These are phyloP conservation scores for Malus hybrid DNA, from an alignment of 331 rosid genomes.

Conservation along the genomic window DNA sequence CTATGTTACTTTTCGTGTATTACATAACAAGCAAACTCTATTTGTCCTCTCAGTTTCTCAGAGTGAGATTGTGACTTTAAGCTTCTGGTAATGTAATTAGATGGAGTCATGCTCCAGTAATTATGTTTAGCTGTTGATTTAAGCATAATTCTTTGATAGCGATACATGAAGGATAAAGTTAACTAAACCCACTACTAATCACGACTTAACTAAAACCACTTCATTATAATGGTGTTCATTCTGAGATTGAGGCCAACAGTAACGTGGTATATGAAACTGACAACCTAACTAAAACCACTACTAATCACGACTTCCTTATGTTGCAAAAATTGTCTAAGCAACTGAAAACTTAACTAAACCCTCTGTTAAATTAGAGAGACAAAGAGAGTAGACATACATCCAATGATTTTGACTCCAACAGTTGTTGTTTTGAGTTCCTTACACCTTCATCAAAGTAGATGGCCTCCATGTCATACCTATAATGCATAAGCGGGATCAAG, in stretches of 20 bases:
- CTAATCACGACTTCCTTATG: not conserved
- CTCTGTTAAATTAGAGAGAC: constrained; percentile 1
- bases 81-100: not conserved
- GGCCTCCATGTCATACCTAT: constrained; percentile 65
- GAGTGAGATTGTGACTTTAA: not conserved
- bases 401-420: too few relatives aligned
- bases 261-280: not conserved
- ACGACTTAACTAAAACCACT: not conserved
- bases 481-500: not conserved
- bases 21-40: not conserved
- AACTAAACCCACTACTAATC: too few relatives aligned
- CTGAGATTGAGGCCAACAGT: not conserved
- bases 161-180: not conserved
- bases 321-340: not conserved
- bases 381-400: too few relatives aligned
- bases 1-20: not conserved
- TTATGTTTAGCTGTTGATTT: not conserved
- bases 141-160: not conserved
- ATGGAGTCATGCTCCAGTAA: not conserved
- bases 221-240: not conserved
- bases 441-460: too few relatives aligned
- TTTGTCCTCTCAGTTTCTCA: not conserved
- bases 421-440: too few relatives aligned
- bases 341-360: not conserved
- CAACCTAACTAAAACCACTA: not conserved